Base-by-base conservation (phyloP, 306 rosid genomes). In the Dicorynia guianensis region DNA sequence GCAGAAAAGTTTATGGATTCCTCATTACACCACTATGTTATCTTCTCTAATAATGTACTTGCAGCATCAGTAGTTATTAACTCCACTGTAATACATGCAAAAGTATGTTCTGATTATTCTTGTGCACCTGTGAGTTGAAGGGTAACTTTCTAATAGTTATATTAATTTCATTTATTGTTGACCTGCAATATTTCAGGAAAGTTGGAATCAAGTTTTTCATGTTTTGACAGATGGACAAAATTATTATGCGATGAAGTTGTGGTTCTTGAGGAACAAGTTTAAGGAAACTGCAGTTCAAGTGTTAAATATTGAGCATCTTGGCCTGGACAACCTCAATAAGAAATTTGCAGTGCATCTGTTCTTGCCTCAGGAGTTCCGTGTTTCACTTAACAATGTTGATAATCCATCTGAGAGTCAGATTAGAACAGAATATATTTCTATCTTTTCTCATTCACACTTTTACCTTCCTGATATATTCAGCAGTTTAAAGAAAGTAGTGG, bases 41-140 rank as follows among this genome's bases (percentile, higher is more conserved):
- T 95, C 79, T 92, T 95, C 84, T 92, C 97, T 67, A 90, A 79
- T 49, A 95, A 95, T 83, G 80, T 95, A 55, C 97, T 95, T 62
- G 97, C 98, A 35, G 85, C 93, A 63, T 90, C 98, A 42, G 97
- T 87, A 48, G 97, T 92, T 7, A 89, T 95, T 81, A 95, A 95
- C 87, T 92, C 97, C 76, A 92, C 97, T 58, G 87, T 89, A 66
- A 71, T 73, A 77, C 84, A 95, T 80, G 86, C 92, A 79, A 85
- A 85, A 83, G 98, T 90, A 89, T 71, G 97, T 75, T 69, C 65
- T 65, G 52, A 33, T 15, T 65, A 43, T 80, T 79, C 34, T 64
- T 53, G 15, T 71, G 62, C 63, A n/a, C 48, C 18, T 10, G 34
- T 62, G 43, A 35, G 42, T 72, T 76, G 39, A 59, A 73, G 69